Evolutionary conservation across 202 grass and related monocot species (phyloP).

Genomic region (Zoysia matrella): DNA sequence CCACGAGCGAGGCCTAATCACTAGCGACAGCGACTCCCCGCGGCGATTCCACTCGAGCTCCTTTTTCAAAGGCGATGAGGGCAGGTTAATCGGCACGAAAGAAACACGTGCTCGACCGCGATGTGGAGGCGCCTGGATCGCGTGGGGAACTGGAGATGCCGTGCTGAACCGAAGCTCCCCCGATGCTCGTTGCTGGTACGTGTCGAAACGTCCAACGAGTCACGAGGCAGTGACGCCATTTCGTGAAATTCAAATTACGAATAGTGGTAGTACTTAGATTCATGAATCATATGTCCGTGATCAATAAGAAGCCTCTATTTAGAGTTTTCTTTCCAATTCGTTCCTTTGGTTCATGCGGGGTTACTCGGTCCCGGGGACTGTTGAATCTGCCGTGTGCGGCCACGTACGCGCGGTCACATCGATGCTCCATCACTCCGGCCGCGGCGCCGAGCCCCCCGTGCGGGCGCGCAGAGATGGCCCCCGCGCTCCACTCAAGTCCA

Average conservation of each 20-base stretch:
- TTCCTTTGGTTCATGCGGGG: too few relatives aligned
- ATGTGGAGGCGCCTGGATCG: background rate
- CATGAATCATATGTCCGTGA: background rate
- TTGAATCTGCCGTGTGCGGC: too few relatives aligned
- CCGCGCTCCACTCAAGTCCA: too few relatives aligned
- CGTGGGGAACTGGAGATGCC: background rate
- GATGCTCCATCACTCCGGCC: too few relatives aligned
- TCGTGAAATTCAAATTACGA: too few relatives aligned
- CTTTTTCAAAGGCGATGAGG: background rate
- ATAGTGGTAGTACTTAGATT: background rate
- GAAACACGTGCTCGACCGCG: slow-evolving; percentile 11
- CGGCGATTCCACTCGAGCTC: background rate
- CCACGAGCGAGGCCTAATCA: background rate
- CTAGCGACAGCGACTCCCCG: background rate
- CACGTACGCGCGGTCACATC: too few relatives aligned
- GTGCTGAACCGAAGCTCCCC: background rate
- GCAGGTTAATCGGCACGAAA: slow-evolving; percentile 10
- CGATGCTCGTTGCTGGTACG: background rate
- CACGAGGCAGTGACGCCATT: background rate
- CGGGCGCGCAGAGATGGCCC: too few relatives aligned
- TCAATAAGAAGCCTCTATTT: too few relatives aligned
- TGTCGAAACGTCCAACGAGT: background rate
- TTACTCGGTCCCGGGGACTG: too few relatives aligned
- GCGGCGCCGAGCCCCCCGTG: too few relatives aligned
- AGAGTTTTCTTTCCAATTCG: too few relatives aligned